A percentile compares a stretch with the other conserved stretches of the same genome.
Evolutionary conservation across 306 rosid genomes (phyloP).

Genomic region (Cucurbita maxima): DNA sequence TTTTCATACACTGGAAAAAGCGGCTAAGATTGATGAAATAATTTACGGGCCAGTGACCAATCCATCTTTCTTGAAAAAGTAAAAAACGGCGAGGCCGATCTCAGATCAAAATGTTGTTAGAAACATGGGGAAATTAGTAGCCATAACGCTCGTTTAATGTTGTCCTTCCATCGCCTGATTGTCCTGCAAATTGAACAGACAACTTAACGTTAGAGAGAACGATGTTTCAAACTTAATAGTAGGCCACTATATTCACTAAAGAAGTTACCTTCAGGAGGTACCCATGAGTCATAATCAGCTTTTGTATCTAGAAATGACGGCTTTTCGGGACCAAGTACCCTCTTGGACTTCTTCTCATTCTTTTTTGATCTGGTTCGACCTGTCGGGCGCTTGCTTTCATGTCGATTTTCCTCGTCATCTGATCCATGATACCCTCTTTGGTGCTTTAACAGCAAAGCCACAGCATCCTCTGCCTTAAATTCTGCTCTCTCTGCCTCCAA

Average conservation of each 20-base stretch:
- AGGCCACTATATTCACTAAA: not conserved
- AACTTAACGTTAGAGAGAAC: not conserved
- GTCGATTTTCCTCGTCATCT: conserved; percentile 21
- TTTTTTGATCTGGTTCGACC: conserved; percentile 12
- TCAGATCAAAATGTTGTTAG: not conserved
- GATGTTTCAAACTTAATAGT: not conserved
- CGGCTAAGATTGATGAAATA: not conserved
- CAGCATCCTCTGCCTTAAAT: conserved; percentile 79
- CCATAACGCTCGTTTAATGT: conserved; percentile 69
- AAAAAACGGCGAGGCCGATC: not conserved
- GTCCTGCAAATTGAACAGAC: conserved; percentile 44
- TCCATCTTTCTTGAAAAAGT: not conserved
- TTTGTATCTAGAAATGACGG: conserved; percentile 51
- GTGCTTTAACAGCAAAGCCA: conserved; percentile 77
- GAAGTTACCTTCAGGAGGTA: conserved; percentile 68
- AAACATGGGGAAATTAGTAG: conserved; percentile 26
- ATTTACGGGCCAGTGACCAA: not conserved
- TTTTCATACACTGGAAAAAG: not conserved
- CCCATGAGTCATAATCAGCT: conserved; percentile 55
- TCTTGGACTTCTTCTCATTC: conserved; percentile 36
- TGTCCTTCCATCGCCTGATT: conserved; percentile 90
- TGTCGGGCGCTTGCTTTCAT: conserved; percentile 21
- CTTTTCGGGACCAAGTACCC: conserved; percentile 80
- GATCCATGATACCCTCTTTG: conserved; percentile 39
- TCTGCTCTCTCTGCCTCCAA: conserved; percentile 20